Conservation (phyloP, 169 alveolate species). For the Plasmodium cynomolgi region DNA sequence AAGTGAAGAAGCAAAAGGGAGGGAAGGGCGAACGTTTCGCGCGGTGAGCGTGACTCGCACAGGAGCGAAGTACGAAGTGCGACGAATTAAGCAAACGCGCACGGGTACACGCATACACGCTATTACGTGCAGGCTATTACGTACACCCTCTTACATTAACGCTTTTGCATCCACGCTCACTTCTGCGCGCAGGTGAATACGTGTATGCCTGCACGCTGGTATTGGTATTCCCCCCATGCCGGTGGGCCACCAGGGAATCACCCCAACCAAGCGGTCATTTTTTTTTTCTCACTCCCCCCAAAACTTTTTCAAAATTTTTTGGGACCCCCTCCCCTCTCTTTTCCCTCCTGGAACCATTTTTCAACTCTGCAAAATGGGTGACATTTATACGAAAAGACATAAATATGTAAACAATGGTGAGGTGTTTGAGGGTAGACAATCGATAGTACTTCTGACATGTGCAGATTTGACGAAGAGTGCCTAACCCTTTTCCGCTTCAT, state of each 20-base stretch:
- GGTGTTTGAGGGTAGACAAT: neutral
- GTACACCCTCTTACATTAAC: no score
- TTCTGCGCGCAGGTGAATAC: neutral
- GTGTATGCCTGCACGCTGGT: neutral
- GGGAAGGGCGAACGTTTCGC: neutral
- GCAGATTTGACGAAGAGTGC: neutral
- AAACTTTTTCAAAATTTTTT: no score
- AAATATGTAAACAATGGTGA: constrained; percentile 65
- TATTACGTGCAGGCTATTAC: no score
- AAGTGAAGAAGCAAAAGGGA: neutral
- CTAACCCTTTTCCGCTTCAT: neutral
- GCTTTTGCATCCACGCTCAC: neutral
- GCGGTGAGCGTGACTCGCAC: neutral
- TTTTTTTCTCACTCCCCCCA: neutral
- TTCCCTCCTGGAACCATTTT: neutral
- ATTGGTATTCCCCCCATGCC: neutral
- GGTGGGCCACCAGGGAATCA: neutral
- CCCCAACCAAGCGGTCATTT: neutral
- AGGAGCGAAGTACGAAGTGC: neutral
- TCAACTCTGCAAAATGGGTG: constrained; percentile 35
- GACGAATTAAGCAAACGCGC: neutral
- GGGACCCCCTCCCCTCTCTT: neutral
- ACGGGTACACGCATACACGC: neutral
- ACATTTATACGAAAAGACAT: constrained; percentile 62
- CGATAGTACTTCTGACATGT: neutral